A percentile compares a stretch with the other conserved stretches of the same genome.
These are phyloP conservation scores for Atalantia buxifolia DNA, from an alignment of 345 rosid species.

Conservation along the genomic window DNA sequence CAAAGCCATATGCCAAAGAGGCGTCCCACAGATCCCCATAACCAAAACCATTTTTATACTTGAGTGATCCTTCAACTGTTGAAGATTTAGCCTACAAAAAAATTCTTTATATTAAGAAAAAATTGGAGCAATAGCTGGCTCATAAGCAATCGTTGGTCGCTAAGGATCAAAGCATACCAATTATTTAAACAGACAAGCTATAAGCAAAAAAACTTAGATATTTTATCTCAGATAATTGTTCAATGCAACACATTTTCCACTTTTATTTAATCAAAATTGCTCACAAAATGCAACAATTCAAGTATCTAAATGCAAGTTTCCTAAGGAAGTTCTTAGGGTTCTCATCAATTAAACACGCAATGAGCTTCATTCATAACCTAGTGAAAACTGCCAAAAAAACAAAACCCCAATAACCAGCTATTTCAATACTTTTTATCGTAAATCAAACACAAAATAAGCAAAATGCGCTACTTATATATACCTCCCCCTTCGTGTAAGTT, in stretches of 20 bases:
- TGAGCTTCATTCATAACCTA: neutral
- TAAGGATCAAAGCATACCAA: neutral
- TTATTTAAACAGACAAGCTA: neutral
- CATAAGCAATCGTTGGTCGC: neutral
- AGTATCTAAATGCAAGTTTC: neutral
- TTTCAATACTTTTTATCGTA: neutral
- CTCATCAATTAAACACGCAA: neutral
- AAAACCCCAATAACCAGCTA: neutral
- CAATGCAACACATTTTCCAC: neutral
- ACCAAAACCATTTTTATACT: slow-evolving; percentile 81
- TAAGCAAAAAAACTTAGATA: neutral
- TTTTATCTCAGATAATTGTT: neutral
- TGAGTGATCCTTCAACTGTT: slow-evolving; percentile 73
- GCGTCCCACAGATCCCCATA: slow-evolving; percentile 95
- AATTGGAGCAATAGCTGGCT: neutral
- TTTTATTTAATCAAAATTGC: slow-evolving; percentile 1
- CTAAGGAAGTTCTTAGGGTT: neutral
- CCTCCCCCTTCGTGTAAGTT: slow-evolving; percentile 71
- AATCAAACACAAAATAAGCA: neutral
- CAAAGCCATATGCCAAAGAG: slow-evolving; percentile 73
- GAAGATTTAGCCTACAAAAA: slow-evolving; percentile 75
- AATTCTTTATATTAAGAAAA: slow-evolving; percentile 18
- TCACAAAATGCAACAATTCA: neutral
- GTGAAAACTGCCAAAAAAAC: neutral
- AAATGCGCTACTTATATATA: slow-evolving; percentile 15